phyloP scores from a whole-genome alignment of 2,329 filamentous ascomycete species.

The Colletotrichum sp. region DNA sequence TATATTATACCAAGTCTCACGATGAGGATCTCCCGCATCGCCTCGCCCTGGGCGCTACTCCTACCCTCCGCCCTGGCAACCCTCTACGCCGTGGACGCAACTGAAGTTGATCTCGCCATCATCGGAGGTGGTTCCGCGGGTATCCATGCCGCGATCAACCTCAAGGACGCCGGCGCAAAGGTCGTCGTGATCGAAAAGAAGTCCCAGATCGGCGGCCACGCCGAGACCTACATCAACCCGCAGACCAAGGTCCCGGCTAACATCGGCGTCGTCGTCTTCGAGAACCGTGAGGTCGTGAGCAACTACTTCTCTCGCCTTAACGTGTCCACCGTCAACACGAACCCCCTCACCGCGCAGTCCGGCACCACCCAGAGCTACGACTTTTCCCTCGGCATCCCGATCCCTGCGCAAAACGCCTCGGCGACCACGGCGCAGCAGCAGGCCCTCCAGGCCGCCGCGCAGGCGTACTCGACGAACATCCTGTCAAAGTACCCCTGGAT shows the following conservation, averaged over 20 bases:
- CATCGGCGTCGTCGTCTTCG: slow-evolving; percentile 30
- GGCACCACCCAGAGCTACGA: slow-evolving; percentile 22
- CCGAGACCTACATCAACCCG: slow-evolving; percentile 41
- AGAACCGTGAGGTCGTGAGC: slow-evolving; percentile 35
- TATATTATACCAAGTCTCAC: background rate
- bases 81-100: background rate
- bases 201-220: slow-evolving; percentile 42
- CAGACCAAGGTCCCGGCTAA: slow-evolving; percentile 10
- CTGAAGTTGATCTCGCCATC: slow-evolving; percentile 30
- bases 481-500: slow-evolving; percentile 19
- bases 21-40: slow-evolving; percentile 5
- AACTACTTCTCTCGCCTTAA: slow-evolving; percentile 41
- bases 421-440: slow-evolving; percentile 3
- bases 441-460: background rate
- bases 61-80: background rate
- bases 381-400: slow-evolving; percentile 13
- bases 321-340: slow-evolving; percentile 24
- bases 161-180: slow-evolving; percentile 39
- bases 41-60: background rate
- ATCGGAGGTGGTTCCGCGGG: slow-evolving; percentile 48
- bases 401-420: slow-evolving; percentile 6
- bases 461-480: slow-evolving; percentile 5
- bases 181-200: slow-evolving; percentile 45
- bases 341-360: background rate
- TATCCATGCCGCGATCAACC: slow-evolving; percentile 41